Conservation (phyloP, 257 asterid species). For the Rauvolfia tetraphylla region DNA sequence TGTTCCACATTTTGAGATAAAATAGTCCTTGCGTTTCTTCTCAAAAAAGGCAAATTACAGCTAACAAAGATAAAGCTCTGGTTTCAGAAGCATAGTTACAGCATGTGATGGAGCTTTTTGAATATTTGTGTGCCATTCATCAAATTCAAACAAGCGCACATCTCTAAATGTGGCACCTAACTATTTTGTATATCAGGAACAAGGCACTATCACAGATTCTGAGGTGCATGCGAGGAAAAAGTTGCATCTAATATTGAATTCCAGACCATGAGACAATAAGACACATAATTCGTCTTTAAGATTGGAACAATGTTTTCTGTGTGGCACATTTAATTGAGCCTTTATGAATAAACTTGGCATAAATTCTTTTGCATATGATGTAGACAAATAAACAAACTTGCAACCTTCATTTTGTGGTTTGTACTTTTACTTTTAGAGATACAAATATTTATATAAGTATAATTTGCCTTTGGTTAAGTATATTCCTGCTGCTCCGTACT, state of each 20-base stretch:
- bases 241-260: background rate
- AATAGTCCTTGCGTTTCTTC: background rate
- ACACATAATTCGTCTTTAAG: background rate
- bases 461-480: background rate
- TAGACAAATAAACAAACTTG: background rate
- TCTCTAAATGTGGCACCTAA: background rate
- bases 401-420: background rate
- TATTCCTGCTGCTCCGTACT: background rate
- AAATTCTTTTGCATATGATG: background rate
- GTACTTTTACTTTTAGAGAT: background rate
- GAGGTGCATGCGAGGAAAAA: background rate
- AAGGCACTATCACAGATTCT: background rate
- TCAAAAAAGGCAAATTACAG: background rate
- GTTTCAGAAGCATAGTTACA: background rate
- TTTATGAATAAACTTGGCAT: background rate
- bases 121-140: too few species aligned
- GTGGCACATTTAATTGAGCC: background rate
- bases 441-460: background rate
- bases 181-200: background rate
- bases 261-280: background rate
- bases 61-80: background rate
- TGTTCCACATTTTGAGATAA: constrained; percentile 2
- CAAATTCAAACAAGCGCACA: too few species aligned
- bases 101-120: background rate
- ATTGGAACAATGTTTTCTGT: background rate